A percentile compares a stretch with the other conserved stretches of the same genome.
These are phyloP conservation scores for Penicillium sp. DNA, from an alignment of 2,329 filamentous ascomycete genomes.

Conservation along the genomic window DNA sequence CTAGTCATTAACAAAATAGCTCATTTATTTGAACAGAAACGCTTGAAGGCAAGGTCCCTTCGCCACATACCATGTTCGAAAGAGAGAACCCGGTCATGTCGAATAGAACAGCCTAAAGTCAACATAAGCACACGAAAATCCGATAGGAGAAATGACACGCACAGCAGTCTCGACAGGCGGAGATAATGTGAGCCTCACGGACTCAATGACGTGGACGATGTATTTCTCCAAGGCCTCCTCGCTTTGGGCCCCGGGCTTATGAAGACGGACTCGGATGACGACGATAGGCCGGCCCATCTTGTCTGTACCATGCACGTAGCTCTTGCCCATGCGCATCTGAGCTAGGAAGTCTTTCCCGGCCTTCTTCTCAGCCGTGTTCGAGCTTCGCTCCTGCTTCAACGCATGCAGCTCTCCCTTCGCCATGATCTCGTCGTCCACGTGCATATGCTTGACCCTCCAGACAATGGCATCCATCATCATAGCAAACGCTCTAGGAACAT, in stretches of 20 bases:
- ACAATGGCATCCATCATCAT: slow-evolving; percentile 91
- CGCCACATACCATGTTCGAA: slow-evolving; percentile 74
- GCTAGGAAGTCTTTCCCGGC: slow-evolving; percentile 71
- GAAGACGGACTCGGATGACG: slow-evolving; percentile 74
- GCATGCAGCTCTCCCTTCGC: slow-evolving; percentile 67
- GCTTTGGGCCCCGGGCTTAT: slow-evolving; percentile 79
- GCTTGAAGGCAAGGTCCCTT: too few relatives aligned
- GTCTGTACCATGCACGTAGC: slow-evolving; percentile 81
- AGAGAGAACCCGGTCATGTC: slow-evolving; percentile 92
- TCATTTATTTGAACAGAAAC: background rate
- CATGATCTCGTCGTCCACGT: slow-evolving; percentile 84
- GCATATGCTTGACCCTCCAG: slow-evolving; percentile 78
- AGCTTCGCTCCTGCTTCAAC: slow-evolving; percentile 55
- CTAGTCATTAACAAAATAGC: background rate
- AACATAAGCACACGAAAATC: slow-evolving; percentile 1
- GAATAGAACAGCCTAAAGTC: slow-evolving; percentile 74
- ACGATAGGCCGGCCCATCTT: slow-evolving; percentile 80
- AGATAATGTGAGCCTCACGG: slow-evolving; percentile 73
- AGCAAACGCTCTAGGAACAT: slow-evolving; percentile 81
- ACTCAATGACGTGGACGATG: slow-evolving; percentile 91
- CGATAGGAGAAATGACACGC: slow-evolving; percentile 37
- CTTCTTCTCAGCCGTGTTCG: slow-evolving; percentile 60
- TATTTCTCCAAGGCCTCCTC: slow-evolving; percentile 80
- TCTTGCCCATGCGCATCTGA: slow-evolving; percentile 85
- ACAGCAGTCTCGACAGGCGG: slow-evolving; percentile 86